Percentiles rank a stretch among this genome's conserved stretches.
phyloP scores from a whole-genome alignment of 441 rosid species.

The Biscutella laevigata region DNA sequence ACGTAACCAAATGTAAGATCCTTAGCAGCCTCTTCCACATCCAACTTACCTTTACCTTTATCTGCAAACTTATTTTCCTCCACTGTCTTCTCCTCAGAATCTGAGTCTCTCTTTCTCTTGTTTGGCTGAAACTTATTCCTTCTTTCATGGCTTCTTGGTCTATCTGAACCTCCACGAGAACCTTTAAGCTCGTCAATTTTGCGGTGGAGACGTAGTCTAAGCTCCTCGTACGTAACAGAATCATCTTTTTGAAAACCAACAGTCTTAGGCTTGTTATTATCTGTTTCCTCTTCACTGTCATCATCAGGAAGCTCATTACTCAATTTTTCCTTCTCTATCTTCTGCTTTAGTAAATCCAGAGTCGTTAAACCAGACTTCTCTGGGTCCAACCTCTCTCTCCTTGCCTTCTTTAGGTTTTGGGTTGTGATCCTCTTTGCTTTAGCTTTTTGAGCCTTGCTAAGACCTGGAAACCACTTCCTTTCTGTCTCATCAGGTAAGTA shows the following conservation, averaged over 20 bases:
- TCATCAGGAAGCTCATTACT: conserved; percentile 27
- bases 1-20: conserved; percentile 45
- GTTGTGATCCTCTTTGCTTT: conserved; percentile 41
- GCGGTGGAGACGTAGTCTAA: conserved; percentile 42
- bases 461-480: conserved; percentile 56
- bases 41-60: too few species aligned
- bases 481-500: conserved; percentile 45
- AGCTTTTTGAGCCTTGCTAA: conserved; percentile 44
- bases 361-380: conserved; percentile 37
- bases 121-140: too few species aligned
- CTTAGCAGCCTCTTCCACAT: conserved; percentile 35
- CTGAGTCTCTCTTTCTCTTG: too few species aligned
- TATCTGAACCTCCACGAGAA: too few species aligned
- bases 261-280: conserved; percentile 26
- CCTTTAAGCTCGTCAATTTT: too few species aligned
- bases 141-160: too few species aligned
- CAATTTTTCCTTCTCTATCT: conserved; percentile 43
- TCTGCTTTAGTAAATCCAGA: conserved; percentile 47
- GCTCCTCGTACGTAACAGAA: conserved; percentile 64
- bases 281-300: too few species aligned
- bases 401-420: conserved; percentile 52
- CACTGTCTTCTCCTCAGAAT: too few species aligned
- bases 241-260: conserved; percentile 33
- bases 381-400: conserved; percentile 50
- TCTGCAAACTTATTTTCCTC: too few species aligned